Evolutionary conservation across 2,329 filamentous ascomycete species (phyloP), one percentile per base, ranked within the genome.

Genomic region (Colletotrichum aenigma): DNA sequence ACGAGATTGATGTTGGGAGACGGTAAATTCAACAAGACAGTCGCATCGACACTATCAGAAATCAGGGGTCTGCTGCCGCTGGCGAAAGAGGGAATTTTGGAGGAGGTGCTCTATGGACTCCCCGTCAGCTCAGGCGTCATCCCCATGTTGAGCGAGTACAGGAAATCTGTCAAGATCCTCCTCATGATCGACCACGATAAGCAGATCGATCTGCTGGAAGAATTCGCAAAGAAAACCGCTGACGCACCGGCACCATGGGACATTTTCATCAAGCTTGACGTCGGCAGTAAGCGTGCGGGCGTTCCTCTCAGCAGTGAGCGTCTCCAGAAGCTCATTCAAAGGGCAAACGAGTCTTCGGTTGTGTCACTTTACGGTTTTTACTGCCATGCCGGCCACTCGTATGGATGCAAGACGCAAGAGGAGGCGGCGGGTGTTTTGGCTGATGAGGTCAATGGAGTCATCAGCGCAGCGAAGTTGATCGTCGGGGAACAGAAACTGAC

Each of bases 1-100:
- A 87, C 85, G 1, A 79, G 85, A 7, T 78, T 87, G 80, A 86
- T 87, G 85, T 82, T 87, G 7, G 84, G 79, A 1, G 78, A 82
- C 26, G 84, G 84, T 16, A 81, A 79, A 36, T 83, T 86, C 78
- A 81, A 79, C 15, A 82, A 81, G 18, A 85, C 86, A 24, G 80
- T 87, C 18, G 84, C 82, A 3, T 87, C 86, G 2, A 87, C 85
- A 1, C 73, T 87, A 2, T 79, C 81, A 8, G 86, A 87, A 66
- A 86, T 87, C 26, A 79, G 83, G 8, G 86, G 86, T 2, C 79
- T 80, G 2, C 74, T 87, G 16, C 83, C 85, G 6, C 75, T 87
- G 3, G 86, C 81, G 1, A 77, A 84, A 55, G 85, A 87, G 56
- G 86, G 85, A 0, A 77, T 85, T 6, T 76, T 87, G 2, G 82